Percentiles rank a stretch among this genome's conserved stretches.
Conservation (phyloP, 495 filamentous ascomycete species). For the Filosporella fistucella region DNA sequence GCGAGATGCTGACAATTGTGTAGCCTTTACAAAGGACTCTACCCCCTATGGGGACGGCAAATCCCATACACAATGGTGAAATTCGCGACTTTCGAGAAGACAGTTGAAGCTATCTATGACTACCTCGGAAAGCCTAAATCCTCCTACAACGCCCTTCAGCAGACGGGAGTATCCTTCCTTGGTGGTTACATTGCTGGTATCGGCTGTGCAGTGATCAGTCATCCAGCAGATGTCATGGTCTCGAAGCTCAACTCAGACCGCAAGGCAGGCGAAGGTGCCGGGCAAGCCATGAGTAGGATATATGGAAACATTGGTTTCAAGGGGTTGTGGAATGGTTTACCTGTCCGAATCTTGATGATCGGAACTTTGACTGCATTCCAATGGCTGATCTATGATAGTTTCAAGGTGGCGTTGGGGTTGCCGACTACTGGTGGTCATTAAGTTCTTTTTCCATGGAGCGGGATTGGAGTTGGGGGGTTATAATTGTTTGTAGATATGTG, state of each 20-base stretch:
- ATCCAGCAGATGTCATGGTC: slow-evolving; percentile 70
- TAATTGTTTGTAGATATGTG: too few species aligned
- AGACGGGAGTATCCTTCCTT: slow-evolving; percentile 65
- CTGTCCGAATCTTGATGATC: slow-evolving; percentile 62
- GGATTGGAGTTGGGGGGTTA: slow-evolving; percentile 36
- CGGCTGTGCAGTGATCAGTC: slow-evolving; percentile 60
- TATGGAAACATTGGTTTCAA: slow-evolving; percentile 70
- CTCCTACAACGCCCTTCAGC: slow-evolving; percentile 53
- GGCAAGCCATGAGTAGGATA: slow-evolving; percentile 57
- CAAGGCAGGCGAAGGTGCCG: slow-evolving; percentile 58
- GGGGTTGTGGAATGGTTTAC: slow-evolving; percentile 67
- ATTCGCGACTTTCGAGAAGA: slow-evolving; percentile 70
- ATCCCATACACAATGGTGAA: slow-evolving; percentile 77
- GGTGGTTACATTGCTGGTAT: slow-evolving; percentile 72
- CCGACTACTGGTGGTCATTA: slow-evolving; percentile 48
- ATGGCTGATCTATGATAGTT: slow-evolving; percentile 75
- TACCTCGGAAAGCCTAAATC: slow-evolving; percentile 63
- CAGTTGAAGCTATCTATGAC: slow-evolving; percentile 58
- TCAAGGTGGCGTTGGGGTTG: slow-evolving; percentile 66
- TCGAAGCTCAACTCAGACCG: slow-evolving; percentile 25
- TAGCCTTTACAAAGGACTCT: slow-evolving; percentile 60
- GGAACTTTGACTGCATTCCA: slow-evolving; percentile 66
- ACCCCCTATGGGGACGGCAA: slow-evolving; percentile 67
- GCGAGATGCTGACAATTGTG: not conserved
- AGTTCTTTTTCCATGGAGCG: slow-evolving; percentile 21